Conservation (phyloP, 495 filamentous ascomycete species). For the Daldinia concentrica region DNA sequence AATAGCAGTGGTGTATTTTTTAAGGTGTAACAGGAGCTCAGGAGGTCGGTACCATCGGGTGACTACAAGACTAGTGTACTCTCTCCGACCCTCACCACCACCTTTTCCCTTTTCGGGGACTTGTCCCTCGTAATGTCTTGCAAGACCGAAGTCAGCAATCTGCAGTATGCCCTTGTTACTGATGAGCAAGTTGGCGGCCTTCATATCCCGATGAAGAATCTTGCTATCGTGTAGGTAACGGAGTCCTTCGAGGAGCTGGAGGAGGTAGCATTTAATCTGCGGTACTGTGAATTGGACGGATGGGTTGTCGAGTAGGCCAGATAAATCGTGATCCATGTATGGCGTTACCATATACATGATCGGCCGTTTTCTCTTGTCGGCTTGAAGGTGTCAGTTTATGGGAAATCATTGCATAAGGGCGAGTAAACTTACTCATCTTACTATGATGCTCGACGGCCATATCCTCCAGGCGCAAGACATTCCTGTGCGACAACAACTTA, state of each 20-base stretch:
- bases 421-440: constrained; percentile 64
- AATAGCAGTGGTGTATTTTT: constrained; percentile 92
- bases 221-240: constrained; percentile 88
- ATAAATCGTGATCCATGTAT: constrained; percentile 99
- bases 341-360: constrained; percentile 99
- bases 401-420: background rate
- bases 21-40: constrained; percentile 86
- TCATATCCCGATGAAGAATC: constrained; percentile 98
- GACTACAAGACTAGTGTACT: constrained; percentile 95
- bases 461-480: constrained; percentile 87
- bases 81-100: constrained; percentile 83
- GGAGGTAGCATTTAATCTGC: constrained; percentile 98
- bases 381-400: constrained; percentile 46
- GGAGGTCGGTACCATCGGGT: constrained; percentile 98
- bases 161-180: constrained; percentile 93
- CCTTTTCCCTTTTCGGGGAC: constrained; percentile 81
- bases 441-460: constrained; percentile 89
- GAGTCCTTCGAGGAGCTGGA: constrained; percentile 90
- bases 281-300: constrained; percentile 83
- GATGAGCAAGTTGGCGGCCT: constrained; percentile 97
- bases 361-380: constrained; percentile 80
- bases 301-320: constrained; percentile 94
- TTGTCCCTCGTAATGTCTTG: constrained; percentile 89
- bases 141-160: constrained; percentile 97
- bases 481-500: constrained; percentile 90